A percentile compares a stretch with the other conserved stretches of the same genome.
phyloP scores from a whole-genome alignment of 73 alveolate genomes.

The Blepharisma japonicum region DNA sequence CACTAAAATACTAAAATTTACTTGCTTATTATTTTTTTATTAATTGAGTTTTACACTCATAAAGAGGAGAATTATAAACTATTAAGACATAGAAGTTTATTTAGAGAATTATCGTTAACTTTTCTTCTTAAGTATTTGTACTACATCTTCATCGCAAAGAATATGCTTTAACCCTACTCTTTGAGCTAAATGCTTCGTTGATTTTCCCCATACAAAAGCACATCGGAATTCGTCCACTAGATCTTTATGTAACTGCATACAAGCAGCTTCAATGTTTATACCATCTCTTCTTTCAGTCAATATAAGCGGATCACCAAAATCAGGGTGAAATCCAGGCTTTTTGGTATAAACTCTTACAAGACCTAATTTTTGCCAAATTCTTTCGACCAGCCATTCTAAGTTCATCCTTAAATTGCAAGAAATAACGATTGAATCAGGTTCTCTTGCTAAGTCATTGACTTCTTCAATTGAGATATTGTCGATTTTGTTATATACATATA shows the following conservation, averaged over 20 bases:
- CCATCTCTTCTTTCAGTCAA: conserved; percentile 95
- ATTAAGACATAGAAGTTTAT: too few species aligned
- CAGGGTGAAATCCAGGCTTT: conserved; percentile 95
- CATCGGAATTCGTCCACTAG: conserved; percentile 83
- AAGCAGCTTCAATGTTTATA: conserved; percentile 77
- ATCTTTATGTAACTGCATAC: conserved; percentile 87
- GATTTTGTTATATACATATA: conserved; percentile 95
- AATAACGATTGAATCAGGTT: conserved; percentile 83
- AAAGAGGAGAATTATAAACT: too few species aligned
- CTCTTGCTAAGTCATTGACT: conserved; percentile 88
- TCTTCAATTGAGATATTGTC: conserved; percentile 98
- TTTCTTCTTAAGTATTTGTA: conserved; percentile 83
- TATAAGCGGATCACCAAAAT: conserved; percentile 91
- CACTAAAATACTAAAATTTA: too few species aligned
- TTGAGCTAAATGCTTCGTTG: conserved; percentile 92
- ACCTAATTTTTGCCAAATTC: conserved; percentile 96
- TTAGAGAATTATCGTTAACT: not conserved
- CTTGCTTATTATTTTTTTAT: too few species aligned
- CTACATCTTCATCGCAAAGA: conserved; percentile 95
- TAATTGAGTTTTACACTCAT: too few species aligned
- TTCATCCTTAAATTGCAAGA: conserved; percentile 86
- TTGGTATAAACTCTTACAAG: conserved; percentile 97
- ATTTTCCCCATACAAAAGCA: conserved; percentile 98
- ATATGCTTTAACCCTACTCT: conserved; percentile 90
- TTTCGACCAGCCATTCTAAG: conserved; percentile 82